These are phyloP conservation scores for Hemileccinum hortonii DNA, from an alignment of 1,284 basidiomycete species.

Conservation along the genomic window DNA sequence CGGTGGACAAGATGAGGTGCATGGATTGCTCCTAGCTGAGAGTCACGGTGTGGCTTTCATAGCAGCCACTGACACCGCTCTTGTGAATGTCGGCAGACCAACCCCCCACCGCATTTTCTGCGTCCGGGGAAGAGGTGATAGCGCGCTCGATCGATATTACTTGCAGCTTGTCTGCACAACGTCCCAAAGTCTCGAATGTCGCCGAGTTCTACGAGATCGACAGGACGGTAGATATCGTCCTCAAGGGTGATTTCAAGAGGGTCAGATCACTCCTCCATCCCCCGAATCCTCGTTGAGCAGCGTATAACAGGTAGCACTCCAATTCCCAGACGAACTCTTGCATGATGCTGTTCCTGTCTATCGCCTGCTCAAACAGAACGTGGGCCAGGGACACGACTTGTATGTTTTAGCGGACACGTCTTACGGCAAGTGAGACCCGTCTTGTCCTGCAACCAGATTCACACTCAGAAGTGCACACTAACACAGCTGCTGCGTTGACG, in stretches of 20 bases:
- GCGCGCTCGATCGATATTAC: constrained; percentile 49
- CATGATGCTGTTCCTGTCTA: constrained; percentile 89
- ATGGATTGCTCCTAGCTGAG: constrained; percentile 1
- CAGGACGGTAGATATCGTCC: constrained; percentile 52
- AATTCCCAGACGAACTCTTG: constrained; percentile 95
- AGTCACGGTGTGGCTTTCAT: too few relatives aligned
- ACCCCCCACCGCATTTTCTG: constrained; percentile 43
- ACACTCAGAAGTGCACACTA: constrained; percentile 4
- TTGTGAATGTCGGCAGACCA: constrained; percentile 15
- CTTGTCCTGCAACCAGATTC: not conserved
- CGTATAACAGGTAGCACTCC: constrained; percentile 73
- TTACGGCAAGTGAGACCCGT: constrained; percentile 77
- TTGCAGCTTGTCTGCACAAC: constrained; percentile 36
- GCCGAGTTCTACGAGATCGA: constrained; percentile 64
- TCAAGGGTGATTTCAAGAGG: constrained; percentile 54
- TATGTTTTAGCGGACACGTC: constrained; percentile 97
- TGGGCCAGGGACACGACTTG: constrained; percentile 58
- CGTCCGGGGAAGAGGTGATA: constrained; percentile 63
- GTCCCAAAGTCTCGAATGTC: constrained; percentile 41
- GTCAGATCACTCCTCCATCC: constrained; percentile 39
- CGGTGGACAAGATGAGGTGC: constrained; percentile 23
- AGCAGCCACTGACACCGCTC: too few relatives aligned
- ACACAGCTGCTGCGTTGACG: constrained; percentile 91
- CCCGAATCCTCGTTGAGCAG: constrained; percentile 4
- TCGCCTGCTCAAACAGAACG: constrained; percentile 57